Conservation (phyloP, 305 asterid genomes). For the Solanum hybrid region DNA sequence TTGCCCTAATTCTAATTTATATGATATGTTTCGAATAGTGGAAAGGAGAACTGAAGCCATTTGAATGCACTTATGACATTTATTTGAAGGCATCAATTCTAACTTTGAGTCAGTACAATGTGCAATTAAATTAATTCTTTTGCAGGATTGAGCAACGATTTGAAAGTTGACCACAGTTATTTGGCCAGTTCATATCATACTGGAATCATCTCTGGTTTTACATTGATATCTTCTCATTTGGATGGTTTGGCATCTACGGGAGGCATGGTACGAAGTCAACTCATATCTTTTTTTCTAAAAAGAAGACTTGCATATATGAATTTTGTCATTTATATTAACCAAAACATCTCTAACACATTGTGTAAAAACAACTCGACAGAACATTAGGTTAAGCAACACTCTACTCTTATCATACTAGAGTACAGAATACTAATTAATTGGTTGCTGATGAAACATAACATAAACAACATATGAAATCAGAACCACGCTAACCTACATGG, state of each 20-base stretch:
- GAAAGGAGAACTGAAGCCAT: background rate
- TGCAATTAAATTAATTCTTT: background rate
- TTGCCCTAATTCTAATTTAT: background rate
- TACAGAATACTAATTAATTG: background rate
- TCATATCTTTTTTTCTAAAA: background rate
- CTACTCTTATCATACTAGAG: background rate
- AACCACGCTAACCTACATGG: background rate
- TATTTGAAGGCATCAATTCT: background rate
- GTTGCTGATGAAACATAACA: background rate
- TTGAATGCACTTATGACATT: background rate
- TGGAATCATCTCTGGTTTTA: constrained; percentile 79
- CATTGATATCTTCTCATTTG: constrained; percentile 54
- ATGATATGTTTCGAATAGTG: background rate
- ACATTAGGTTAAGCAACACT: background rate
- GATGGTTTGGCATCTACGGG: constrained; percentile 28
- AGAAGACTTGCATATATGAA: background rate
- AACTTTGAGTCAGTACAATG: background rate
- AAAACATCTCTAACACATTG: background rate
- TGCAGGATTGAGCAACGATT: constrained; percentile 31
- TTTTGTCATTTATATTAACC: background rate
- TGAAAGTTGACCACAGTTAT: constrained; percentile 56
- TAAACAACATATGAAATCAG: background rate
- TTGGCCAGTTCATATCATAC: constrained; percentile 88
- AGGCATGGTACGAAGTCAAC: constrained; percentile 37
- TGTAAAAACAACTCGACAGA: background rate